A percentile compares a stretch with the other conserved stretches of the same genome.
phyloP scores from a whole-genome alignment of 768 basidiomycete genomes.

The Tylopilus plumbeoviolaceoides region DNA sequence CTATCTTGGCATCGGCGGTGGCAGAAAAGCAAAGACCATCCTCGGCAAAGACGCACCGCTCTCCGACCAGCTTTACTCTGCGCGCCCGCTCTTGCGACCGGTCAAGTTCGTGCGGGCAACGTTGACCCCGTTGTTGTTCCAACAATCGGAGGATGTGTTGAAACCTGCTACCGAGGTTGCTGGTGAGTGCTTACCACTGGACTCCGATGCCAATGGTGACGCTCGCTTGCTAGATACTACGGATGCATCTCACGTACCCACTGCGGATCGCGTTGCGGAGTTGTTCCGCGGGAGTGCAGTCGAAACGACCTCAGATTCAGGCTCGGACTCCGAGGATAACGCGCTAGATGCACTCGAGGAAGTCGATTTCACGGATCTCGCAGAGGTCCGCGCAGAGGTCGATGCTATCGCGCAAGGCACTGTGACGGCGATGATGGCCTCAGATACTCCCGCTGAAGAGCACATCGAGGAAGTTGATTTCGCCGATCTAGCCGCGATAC shows the following conservation, averaged over 20 bases:
- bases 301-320: conserved; percentile 15
- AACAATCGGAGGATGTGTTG: conserved; percentile 57
- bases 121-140: conserved; percentile 48
- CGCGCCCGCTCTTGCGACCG: conserved; percentile 62
- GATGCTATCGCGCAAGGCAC: conserved; percentile 24
- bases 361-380: conserved; percentile 65
- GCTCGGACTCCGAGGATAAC: conserved; percentile 30
- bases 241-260: conserved; percentile 58
- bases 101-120: conserved; percentile 65
- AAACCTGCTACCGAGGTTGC: conserved; percentile 47
- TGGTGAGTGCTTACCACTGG: conserved; percentile 30
- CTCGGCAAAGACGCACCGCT: conserved; percentile 40
- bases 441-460: conserved; percentile 31
- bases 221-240: conserved; percentile 27
- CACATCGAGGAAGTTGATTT: conserved; percentile 52
- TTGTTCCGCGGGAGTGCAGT: conserved; percentile 51
- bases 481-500: conserved; percentile 31
- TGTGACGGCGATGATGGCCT: neutral
- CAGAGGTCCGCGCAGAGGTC: conserved; percentile 40
- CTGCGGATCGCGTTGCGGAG: conserved; percentile 60
- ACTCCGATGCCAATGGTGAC: neutral
- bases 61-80: conserved; percentile 51
- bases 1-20: neutral
- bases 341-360: conserved; percentile 43
- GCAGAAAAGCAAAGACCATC: neutral